These are phyloP conservation scores for Aristolochia californica DNA, from an alignment of 164 flowering plant genomes.

Conservation along the genomic window DNA sequence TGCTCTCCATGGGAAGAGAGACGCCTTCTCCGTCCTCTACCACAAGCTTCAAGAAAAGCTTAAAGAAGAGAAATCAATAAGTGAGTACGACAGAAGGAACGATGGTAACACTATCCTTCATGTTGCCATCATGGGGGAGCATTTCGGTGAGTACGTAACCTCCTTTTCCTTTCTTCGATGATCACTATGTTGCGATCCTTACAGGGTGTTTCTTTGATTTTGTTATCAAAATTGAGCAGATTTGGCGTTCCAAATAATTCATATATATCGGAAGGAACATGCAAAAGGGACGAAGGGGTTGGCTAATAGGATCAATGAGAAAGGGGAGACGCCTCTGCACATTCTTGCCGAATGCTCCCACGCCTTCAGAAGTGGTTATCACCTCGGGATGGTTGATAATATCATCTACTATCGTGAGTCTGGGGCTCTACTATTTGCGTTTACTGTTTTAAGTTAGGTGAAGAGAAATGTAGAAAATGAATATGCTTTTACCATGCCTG, in stretches of 20 bases:
- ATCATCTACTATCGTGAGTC: background rate
- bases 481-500: too few species aligned
- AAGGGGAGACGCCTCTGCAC: background rate
- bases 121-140: constrained; percentile 14
- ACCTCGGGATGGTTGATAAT: background rate
- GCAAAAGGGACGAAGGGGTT: background rate
- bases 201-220: too few species aligned
- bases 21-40: constrained; percentile 7
- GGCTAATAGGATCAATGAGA: background rate
- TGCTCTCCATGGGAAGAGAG: constrained; percentile 14
- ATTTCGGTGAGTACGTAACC: constrained; percentile 15
- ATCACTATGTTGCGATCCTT: too few species aligned
- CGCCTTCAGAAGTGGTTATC: background rate
- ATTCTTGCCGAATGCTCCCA: background rate
- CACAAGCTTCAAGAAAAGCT: background rate
- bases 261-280: background rate
- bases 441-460: too few species aligned
- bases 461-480: too few species aligned
- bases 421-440: too few species aligned
- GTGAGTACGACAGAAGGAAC: constrained; percentile 1
- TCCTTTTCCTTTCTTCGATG: too few species aligned
- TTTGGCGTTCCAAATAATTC: constrained; percentile 1
- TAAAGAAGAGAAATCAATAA: constrained; percentile 1
- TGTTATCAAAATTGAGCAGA: background rate
- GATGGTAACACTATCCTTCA: constrained; percentile 23